Evolutionary conservation across 495 filamentous ascomycete genomes (phyloP).

Genomic region (Rhizodiscina lignyota): DNA sequence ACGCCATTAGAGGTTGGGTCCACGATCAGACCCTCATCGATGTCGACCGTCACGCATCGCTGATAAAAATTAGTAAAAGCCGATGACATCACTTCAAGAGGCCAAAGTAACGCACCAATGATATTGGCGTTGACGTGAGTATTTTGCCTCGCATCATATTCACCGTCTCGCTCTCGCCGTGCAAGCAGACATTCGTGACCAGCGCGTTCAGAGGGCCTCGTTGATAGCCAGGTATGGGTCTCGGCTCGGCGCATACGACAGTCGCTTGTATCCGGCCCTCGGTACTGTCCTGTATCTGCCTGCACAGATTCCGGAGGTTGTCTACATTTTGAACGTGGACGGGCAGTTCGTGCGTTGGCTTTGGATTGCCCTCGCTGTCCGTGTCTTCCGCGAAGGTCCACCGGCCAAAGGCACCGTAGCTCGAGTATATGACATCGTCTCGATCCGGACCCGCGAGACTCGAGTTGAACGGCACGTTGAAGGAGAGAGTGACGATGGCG

Average conservation of each 20-base stretch:
- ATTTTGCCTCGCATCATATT: constrained; percentile 72
- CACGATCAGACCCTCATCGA: constrained; percentile 76
- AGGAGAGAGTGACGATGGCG: constrained; percentile 45
- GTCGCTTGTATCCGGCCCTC: constrained; percentile 59
- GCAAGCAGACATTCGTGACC: constrained; percentile 81
- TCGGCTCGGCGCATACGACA: constrained; percentile 68
- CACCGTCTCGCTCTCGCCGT: constrained; percentile 66
- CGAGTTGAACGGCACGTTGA: constrained; percentile 90
- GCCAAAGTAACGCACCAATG: constrained; percentile 48
- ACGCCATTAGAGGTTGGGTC: constrained; percentile 48
- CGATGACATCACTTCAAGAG: not conserved
- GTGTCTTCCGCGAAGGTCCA: constrained; percentile 86
- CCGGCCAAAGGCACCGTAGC: constrained; percentile 58
- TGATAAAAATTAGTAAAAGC: constrained; percentile 21
- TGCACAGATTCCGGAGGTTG: constrained; percentile 57
- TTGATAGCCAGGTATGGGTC: constrained; percentile 49
- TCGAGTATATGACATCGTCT: constrained; percentile 84
- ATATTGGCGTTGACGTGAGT: constrained; percentile 71
- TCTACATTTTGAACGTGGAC: constrained; percentile 76
- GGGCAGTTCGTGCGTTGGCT: constrained; percentile 70
- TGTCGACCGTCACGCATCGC: constrained; percentile 83
- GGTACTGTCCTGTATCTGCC: constrained; percentile 55
- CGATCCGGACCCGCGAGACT: constrained; percentile 78
- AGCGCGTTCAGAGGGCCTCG: constrained; percentile 48
- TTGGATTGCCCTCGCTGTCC: constrained; percentile 54